phyloP scores from a whole-genome alignment of 768 basidiomycete genomes.

The Hortiboletus campestris region DNA sequence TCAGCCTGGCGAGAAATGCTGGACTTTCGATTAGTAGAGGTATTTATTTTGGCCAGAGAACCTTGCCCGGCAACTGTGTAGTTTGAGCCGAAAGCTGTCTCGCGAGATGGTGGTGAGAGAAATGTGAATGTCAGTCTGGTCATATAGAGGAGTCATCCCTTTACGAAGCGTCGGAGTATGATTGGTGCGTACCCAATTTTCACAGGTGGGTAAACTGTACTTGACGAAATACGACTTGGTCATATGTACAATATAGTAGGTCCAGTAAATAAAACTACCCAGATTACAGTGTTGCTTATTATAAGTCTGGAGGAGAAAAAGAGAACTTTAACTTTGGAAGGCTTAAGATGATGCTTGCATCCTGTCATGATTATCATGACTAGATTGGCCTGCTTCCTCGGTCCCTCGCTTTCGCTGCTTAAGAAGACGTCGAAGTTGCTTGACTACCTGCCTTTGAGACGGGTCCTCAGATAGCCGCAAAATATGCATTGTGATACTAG shows the following conservation, averaged over 20 bases:
- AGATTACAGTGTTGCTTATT: slow-evolving; percentile 17
- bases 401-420: slow-evolving; percentile 32
- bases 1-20: slow-evolving; percentile 18
- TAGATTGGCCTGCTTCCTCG: background rate
- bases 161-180: slow-evolving; percentile 24
- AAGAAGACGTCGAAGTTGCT: slow-evolving; percentile 39
- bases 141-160: slow-evolving; percentile 25
- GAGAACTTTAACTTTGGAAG: too few species aligned
- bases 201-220: background rate
- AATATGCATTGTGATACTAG: slow-evolving; percentile 45
- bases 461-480: slow-evolving; percentile 42
- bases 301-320: background rate
- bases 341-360: slow-evolving; percentile 5
- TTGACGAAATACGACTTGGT: background rate
- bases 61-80: slow-evolving; percentile 14
- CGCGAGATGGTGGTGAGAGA: slow-evolving; percentile 24
- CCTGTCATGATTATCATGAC: background rate
- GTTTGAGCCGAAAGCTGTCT: slow-evolving; percentile 14
- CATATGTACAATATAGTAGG: slow-evolving; percentile 6
- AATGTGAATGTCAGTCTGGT: slow-evolving; percentile 9
- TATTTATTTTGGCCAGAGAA: slow-evolving; percentile 21
- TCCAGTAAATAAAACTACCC: slow-evolving; percentile 5
- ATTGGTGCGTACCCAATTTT: background rate
- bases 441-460: slow-evolving; percentile 33
- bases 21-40: slow-evolving; percentile 8